These are phyloP conservation scores for Picea mariana DNA, from an alignment of 83 land plant species.

Conservation along the genomic window DNA sequence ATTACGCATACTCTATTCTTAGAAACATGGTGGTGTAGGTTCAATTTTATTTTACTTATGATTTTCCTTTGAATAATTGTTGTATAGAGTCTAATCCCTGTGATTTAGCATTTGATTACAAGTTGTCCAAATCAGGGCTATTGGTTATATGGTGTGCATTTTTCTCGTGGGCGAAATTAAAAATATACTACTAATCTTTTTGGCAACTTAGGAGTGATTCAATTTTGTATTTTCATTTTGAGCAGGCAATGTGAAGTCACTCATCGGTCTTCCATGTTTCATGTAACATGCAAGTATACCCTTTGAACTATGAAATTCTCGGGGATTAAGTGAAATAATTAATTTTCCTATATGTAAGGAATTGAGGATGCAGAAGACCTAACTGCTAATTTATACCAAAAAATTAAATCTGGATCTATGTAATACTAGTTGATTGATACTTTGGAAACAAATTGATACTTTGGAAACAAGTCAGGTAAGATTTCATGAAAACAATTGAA, in stretches of 20 bases:
- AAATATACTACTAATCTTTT: not conserved
- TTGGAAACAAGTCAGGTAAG: too few species aligned
- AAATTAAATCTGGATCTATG: slow-evolving; percentile 56
- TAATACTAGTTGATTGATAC: slow-evolving; percentile 1
- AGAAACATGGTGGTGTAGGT: not conserved
- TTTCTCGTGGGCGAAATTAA: not conserved
- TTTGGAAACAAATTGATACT: too few species aligned
- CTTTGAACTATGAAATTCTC: slow-evolving; percentile 63
- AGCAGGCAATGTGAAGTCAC: slow-evolving; percentile 96
- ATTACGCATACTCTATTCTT: not conserved
- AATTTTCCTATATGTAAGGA: slow-evolving; percentile 84
- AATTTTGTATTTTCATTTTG: slow-evolving; percentile 7
- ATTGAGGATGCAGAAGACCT: slow-evolving; percentile 95
- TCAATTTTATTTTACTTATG: not conserved
- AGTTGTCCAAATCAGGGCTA: too few species aligned
- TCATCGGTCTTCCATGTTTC: slow-evolving; percentile 97
- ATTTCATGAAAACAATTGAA: too few species aligned
- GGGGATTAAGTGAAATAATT: slow-evolving; percentile 89
- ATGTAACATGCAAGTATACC: slow-evolving; percentile 99
- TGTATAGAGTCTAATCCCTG: not conserved
- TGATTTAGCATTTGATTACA: too few species aligned
- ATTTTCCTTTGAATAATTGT: not conserved
- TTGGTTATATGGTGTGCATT: too few species aligned
- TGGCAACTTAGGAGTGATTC: not conserved
- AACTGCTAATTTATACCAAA: slow-evolving; percentile 76